These are phyloP conservation scores for Trichoderma gamsii DNA, from an alignment of 495 filamentous ascomycete genomes.

Conservation along the genomic window DNA sequence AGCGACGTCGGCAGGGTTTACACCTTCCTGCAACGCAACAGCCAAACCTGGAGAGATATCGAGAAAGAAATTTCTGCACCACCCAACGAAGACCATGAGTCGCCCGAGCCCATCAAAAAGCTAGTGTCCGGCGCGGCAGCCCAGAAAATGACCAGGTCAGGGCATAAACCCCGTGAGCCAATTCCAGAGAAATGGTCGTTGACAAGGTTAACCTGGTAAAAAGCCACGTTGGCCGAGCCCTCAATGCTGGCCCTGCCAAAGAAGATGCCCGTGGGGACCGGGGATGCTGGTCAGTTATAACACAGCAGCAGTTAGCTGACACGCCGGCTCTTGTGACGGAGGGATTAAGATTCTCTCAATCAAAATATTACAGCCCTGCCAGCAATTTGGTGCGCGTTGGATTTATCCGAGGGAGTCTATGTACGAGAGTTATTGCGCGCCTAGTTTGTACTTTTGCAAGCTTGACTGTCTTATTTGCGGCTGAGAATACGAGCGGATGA, in stretches of 20 bases:
- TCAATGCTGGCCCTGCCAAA: not conserved
- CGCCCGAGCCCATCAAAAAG: not conserved
- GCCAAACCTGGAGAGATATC: too few relatives aligned
- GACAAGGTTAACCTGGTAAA: slow-evolving; percentile 2
- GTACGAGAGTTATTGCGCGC: too few relatives aligned
- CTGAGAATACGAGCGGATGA: not conserved
- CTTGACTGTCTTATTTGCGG: not conserved
- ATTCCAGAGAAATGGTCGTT: slow-evolving; percentile 7
- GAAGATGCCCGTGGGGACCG: not conserved
- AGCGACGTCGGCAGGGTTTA: too few relatives aligned
- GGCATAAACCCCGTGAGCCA: slow-evolving; percentile 1
- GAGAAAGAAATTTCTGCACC: not conserved
- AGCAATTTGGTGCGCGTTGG: too few relatives aligned
- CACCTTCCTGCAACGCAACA: too few relatives aligned
- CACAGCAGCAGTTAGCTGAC: not conserved
- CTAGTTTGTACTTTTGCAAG: too few relatives aligned
- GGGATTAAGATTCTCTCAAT: not conserved
- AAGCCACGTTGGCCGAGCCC: slow-evolving; percentile 7
- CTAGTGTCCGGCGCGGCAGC: slow-evolving; percentile 8
- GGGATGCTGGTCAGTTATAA: not conserved
- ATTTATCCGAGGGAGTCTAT: too few relatives aligned
- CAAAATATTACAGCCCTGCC: too few relatives aligned
- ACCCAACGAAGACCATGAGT: not conserved
- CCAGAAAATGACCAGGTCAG: slow-evolving; percentile 1
- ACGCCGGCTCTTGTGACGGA: not conserved